A percentile compares a stretch with the other conserved stretches of the same genome.
Conservation (phyloP, 176 grass and related monocot genomes). For the Musa beccarii region DNA sequence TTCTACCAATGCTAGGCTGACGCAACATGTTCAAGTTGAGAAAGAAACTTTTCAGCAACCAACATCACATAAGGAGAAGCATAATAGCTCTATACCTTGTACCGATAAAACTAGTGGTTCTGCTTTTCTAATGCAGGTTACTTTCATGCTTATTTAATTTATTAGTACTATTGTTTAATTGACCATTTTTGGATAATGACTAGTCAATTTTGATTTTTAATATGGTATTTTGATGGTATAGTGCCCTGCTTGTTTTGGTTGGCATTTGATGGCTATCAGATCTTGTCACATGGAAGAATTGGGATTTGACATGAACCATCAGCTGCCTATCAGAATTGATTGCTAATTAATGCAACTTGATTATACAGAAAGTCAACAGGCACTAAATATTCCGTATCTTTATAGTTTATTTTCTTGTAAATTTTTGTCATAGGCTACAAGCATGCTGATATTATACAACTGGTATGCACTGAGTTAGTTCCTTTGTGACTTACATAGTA, state of each 20-base stretch:
- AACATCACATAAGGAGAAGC: constrained; percentile 35
- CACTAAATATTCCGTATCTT: background rate
- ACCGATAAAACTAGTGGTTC: constrained; percentile 38
- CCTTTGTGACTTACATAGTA: background rate
- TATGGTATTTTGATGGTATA: constrained; percentile 11
- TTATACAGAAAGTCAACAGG: background rate
- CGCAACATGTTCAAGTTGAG: background rate
- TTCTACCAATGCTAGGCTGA: background rate
- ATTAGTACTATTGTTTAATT: background rate
- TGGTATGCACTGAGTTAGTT: background rate
- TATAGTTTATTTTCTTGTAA: background rate
- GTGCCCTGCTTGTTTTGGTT: too few species aligned
- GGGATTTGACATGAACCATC: background rate
- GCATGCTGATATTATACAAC: too few species aligned
- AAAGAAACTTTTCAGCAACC: constrained; percentile 5
- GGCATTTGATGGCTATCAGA: too few species aligned
- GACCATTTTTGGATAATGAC: background rate
- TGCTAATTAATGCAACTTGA: background rate
- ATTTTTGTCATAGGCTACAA: background rate
- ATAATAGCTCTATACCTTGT: constrained; percentile 14
- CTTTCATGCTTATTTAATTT: constrained; percentile 9
- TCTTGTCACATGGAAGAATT: too few species aligned
- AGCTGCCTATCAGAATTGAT: too few species aligned
- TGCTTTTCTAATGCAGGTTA: constrained; percentile 72
- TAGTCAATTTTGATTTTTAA: background rate